Conservation (phyloP, 1,139 yeast species). For the Kurtzmaniella quercitrusa region DNA sequence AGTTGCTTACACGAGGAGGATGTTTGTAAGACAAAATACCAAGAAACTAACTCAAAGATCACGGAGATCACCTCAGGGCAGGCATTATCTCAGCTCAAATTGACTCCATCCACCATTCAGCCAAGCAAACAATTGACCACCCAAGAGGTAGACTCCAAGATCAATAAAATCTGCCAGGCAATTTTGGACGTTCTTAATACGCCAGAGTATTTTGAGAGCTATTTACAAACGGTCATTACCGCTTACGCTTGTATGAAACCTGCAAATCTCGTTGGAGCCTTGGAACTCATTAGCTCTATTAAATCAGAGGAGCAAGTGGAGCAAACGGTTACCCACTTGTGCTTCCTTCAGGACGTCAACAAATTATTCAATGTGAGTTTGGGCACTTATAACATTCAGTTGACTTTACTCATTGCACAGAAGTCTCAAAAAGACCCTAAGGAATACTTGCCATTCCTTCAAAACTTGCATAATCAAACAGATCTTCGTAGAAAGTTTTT, state of each 20-base stretch:
- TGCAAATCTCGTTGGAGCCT: constrained; percentile 74
- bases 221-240: constrained; percentile 77
- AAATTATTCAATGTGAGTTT: constrained; percentile 74
- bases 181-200: constrained; percentile 53
- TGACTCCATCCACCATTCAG: constrained; percentile 11
- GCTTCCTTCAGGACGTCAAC: constrained; percentile 89
- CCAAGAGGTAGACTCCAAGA: constrained; percentile 44
- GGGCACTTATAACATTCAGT: constrained; percentile 75
- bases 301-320: constrained; percentile 50
- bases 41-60: constrained; percentile 47
- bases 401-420: constrained; percentile 84
- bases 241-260: constrained; percentile 93
- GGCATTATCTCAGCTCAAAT: constrained; percentile 16
- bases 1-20: constrained; percentile 86
- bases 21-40: constrained; percentile 77
- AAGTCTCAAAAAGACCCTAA: constrained; percentile 97
- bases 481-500: constrained; percentile 65
- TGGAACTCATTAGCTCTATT: constrained; percentile 53
- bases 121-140: constrained; percentile 4
- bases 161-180: constrained; percentile 73
- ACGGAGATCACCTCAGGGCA: neutral
- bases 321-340: constrained; percentile 69
- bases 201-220: constrained; percentile 51
- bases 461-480: constrained; percentile 64
- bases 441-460: constrained; percentile 91